These are phyloP conservation scores for Cicer arietinum DNA, from an alignment of 306 rosid genomes.

Conservation along the genomic window DNA sequence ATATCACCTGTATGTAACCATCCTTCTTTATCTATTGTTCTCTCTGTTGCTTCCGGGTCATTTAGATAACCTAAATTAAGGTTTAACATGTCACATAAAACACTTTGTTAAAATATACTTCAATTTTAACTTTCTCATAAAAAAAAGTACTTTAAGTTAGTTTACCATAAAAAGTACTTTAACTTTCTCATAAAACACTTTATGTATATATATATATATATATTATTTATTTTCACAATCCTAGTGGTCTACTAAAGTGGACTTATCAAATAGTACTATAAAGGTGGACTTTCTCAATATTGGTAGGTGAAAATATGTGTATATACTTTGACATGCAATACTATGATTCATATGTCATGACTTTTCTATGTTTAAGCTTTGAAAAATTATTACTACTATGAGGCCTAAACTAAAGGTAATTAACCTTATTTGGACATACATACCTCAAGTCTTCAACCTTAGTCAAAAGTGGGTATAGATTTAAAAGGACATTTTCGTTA, in stretches of 20 bases:
- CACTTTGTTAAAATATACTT: neutral
- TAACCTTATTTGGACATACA: neutral
- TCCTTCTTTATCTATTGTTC: constrained; percentile 48
- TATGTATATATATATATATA: too few relatives aligned
- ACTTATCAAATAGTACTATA: too few relatives aligned
- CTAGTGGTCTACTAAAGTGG: neutral
- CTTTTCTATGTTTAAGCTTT: constrained; percentile 7
- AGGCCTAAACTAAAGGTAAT: too few relatives aligned
- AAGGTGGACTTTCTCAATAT: neutral
- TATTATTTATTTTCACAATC: neutral
- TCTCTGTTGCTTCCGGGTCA: constrained; percentile 39
- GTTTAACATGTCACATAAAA: neutral
- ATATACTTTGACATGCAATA: neutral
- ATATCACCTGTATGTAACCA: constrained; percentile 50
- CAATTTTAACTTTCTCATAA: too few relatives aligned
- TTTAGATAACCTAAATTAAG: constrained; percentile 39
- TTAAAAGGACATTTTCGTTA: neutral
- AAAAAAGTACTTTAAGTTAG: too few relatives aligned
- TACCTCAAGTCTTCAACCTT: neutral
- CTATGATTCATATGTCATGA: neutral
- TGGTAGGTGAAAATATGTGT: neutral
- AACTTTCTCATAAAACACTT: too few relatives aligned
- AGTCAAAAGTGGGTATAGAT: constrained; percentile 1
- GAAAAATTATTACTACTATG: neutral
- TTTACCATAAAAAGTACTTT: too few relatives aligned